Evolutionary conservation across 805 yeast genomes (phyloP).

Genomic region (Yamadazyma olivae): DNA sequence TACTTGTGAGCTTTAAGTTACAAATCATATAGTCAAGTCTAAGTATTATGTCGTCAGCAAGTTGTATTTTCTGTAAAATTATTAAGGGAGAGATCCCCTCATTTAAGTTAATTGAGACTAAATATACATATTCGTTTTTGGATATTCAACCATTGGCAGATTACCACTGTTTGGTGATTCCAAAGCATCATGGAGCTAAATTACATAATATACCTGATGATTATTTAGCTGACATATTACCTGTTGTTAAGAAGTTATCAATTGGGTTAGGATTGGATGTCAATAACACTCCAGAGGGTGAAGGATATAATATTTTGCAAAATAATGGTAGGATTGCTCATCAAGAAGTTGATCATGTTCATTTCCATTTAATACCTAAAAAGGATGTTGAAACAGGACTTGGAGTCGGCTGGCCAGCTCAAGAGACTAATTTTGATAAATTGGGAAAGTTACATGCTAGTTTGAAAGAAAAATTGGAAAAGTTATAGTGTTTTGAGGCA

Average conservation of each 20-base stretch:
- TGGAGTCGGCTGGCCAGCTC: slow-evolving; percentile 93
- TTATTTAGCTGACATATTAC: slow-evolving; percentile 78
- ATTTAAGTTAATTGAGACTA: slow-evolving; percentile 85
- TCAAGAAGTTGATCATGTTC: slow-evolving; percentile 94
- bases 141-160: slow-evolving; percentile 91
- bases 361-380: slow-evolving; percentile 95
- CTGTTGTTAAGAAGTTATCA: slow-evolving; percentile 84
- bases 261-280: slow-evolving; percentile 62
- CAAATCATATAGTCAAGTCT: too few species aligned
- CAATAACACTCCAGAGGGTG: slow-evolving; percentile 58
- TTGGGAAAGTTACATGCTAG: slow-evolving; percentile 66
- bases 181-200: slow-evolving; percentile 91
- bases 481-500: slow-evolving; percentile 9
- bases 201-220: slow-evolving; percentile 93
- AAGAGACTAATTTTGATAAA: slow-evolving; percentile 69
- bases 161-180: slow-evolving; percentile 88
- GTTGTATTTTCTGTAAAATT: slow-evolving; percentile 91
- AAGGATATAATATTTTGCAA: slow-evolving; percentile 84
- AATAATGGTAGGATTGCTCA: slow-evolving; percentile 96
- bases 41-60: slow-evolving; percentile 7
- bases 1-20: too few species aligned
- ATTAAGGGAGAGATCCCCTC: slow-evolving; percentile 96
- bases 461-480: slow-evolving; percentile 29
- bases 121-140: slow-evolving; percentile 74
- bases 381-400: slow-evolving; percentile 69